A percentile compares a stretch with the other conserved stretches of the same genome.
phyloP scores from a whole-genome alignment of 257 asterid genomes.

The Thymus mandschuricus region DNA sequence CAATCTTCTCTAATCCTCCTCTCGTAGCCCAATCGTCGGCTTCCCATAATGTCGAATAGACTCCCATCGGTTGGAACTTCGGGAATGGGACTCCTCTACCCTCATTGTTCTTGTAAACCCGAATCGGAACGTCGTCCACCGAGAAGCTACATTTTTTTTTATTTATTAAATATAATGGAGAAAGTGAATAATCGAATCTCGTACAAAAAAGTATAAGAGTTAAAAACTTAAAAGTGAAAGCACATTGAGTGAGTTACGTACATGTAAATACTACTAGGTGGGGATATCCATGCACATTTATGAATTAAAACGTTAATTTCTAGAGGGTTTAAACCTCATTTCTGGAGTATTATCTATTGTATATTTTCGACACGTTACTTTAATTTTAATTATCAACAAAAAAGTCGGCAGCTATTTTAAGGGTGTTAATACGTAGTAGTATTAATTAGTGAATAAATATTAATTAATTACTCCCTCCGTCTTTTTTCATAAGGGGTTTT shows the following conservation, averaged over 20 bases:
- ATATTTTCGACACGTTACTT: not conserved
- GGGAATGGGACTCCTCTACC: slow-evolving; percentile 76
- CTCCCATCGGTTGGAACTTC: slow-evolving; percentile 69
- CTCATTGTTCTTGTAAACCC: slow-evolving; percentile 84
- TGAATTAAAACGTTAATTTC: not conserved
- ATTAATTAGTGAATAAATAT: not conserved
- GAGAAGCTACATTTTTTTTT: slow-evolving; percentile 29
- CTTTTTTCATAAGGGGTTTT: too few relatives aligned
- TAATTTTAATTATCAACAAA: not conserved
- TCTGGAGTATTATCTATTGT: not conserved
- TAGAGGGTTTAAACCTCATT: not conserved
- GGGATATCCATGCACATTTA: not conserved
- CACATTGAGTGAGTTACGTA: slow-evolving; percentile 9
- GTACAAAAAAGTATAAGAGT: not conserved
- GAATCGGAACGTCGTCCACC: slow-evolving; percentile 72
- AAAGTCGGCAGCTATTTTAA: not conserved
- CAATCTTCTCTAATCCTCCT: slow-evolving; percentile 82
- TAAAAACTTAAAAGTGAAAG: not conserved
- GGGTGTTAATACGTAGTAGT: not conserved
- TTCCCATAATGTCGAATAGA: slow-evolving; percentile 86
- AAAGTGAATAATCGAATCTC: not conserved
- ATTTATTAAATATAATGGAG: too few relatives aligned
- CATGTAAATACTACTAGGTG: not conserved
- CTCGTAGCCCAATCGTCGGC: slow-evolving; percentile 97
- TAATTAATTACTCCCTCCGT: not conserved